phyloP scores from a whole-genome alignment of 495 filamentous ascomycete species.

The Xylaria acuta region DNA sequence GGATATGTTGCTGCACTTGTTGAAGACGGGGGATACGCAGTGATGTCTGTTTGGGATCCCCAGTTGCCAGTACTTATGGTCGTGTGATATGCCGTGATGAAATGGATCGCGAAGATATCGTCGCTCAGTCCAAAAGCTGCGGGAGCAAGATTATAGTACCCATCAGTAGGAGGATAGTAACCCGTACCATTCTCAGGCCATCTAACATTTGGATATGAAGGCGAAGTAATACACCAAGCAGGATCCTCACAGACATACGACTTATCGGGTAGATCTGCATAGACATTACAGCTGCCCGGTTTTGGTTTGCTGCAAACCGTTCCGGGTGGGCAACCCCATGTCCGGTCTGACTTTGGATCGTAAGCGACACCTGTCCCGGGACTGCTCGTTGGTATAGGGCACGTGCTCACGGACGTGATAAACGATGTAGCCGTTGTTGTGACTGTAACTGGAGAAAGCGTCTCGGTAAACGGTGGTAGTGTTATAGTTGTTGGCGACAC shows the following conservation, averaged over 20 bases:
- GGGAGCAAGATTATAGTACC: constrained; percentile 72
- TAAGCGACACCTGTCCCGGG: constrained; percentile 24
- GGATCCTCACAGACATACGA: constrained; percentile 60
- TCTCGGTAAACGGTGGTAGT: constrained; percentile 38
- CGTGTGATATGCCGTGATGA: constrained; percentile 31
- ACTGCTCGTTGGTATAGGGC: constrained; percentile 37
- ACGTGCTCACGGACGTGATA: constrained; percentile 40
- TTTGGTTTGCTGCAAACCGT: constrained; percentile 62
- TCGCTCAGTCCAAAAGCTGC: constrained; percentile 66
- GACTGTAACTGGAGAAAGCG: constrained; percentile 38
- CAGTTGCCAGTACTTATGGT: constrained; percentile 55
- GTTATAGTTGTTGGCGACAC: constrained; percentile 37
- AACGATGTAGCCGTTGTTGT: constrained; percentile 35
- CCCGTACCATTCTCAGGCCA: constrained; percentile 53
- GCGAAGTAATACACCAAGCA: constrained; percentile 59
- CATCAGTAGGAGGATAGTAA: constrained; percentile 58
- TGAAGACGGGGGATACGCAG: constrained; percentile 42
- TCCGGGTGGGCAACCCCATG: constrained; percentile 69
- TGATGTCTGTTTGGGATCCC: constrained; percentile 50
- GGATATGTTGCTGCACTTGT: constrained; percentile 22
- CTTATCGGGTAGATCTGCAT: constrained; percentile 57
- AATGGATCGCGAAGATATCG: constrained; percentile 59
- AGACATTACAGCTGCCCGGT: constrained; percentile 58
- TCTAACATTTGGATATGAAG: constrained; percentile 43
- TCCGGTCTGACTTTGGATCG: constrained; percentile 42